Conservation (phyloP, 148 eudicot genomes). For the Chenopodium album region DNA sequence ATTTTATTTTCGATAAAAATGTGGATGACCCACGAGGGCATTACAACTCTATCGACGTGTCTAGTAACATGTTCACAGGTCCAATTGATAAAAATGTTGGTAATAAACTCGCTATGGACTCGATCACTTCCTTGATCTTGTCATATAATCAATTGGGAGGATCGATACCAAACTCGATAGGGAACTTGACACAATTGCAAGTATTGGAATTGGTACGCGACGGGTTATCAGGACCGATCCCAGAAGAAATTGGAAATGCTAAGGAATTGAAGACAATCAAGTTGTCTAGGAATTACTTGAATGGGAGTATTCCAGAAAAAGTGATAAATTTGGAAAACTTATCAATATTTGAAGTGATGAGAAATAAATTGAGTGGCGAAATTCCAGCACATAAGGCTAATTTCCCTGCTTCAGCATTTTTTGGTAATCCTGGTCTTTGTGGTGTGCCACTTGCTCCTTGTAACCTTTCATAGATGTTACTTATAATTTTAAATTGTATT, state of each 20-base stretch:
- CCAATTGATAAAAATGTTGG: conserved; percentile 44
- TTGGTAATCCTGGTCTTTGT: conserved; percentile 65
- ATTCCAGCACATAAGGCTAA: conserved; percentile 54
- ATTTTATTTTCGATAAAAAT: conserved; percentile 32
- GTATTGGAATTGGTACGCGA: conserved; percentile 36
- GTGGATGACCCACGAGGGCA: conserved; percentile 43
- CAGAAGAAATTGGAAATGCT: conserved; percentile 45
- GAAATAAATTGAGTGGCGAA: conserved; percentile 50
- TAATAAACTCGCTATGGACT: conserved; percentile 31
- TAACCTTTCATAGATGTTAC: conserved; percentile 19
- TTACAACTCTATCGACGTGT: conserved; percentile 58
- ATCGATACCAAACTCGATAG: conserved; percentile 48
- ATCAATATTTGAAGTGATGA: conserved; percentile 56
- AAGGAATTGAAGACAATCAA: conserved; percentile 32
- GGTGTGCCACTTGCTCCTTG: conserved; percentile 77
- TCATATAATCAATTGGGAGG: conserved; percentile 64
- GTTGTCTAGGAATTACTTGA: conserved; percentile 47
- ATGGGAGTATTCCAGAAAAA: conserved; percentile 50
- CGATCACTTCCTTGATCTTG: conserved; percentile 44
- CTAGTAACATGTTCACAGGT: conserved; percentile 50
- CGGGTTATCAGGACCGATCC: conserved; percentile 43
- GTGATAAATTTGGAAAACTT: conserved; percentile 44
- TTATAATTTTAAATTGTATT: too few species aligned
- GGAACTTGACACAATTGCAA: conserved; percentile 38
- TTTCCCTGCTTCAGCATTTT: conserved; percentile 50